Conservation (phyloP, 2,329 filamentous ascomycete species). For the Calonectria pseudoreteaudii region DNA sequence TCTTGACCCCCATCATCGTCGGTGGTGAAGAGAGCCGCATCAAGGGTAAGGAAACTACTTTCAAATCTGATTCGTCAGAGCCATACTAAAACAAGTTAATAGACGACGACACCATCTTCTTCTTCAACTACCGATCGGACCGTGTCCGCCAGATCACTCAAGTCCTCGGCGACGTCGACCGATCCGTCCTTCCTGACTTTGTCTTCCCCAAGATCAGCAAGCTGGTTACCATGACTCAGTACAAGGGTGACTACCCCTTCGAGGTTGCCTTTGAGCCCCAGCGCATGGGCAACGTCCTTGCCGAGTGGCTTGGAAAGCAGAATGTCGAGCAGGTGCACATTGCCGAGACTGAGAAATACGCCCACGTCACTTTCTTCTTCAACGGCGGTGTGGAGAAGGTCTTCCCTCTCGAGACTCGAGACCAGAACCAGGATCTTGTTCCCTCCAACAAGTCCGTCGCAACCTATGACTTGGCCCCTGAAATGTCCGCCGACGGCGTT, state of each 20-base stretch:
- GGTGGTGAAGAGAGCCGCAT: conserved; percentile 88
- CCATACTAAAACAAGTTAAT: conserved; percentile 15
- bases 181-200: conserved; percentile 91
- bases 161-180: conserved; percentile 91
- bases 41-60: conserved; percentile 69
- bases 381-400: conserved; percentile 98
- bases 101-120: conserved; percentile 96
- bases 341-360: conserved; percentile 99
- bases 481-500: conserved; percentile 94
- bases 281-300: conserved; percentile 97
- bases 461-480: conserved; percentile 93
- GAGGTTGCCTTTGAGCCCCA: conserved; percentile 93
- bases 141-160: conserved; percentile 97
- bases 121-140: conserved; percentile 99
- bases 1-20: conserved; percentile 96
- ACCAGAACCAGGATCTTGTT: conserved; percentile 82
- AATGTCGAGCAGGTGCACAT: conserved; percentile 93
- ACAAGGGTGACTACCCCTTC: conserved; percentile 96
- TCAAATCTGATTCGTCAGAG: background rate
- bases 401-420: conserved; percentile 90
- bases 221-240: conserved; percentile 96
- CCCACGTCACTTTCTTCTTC: conserved; percentile 99
- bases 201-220: conserved; percentile 88
- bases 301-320: conserved; percentile 94
- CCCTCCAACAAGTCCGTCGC: conserved; percentile 90